These are phyloP conservation scores for Aspergillus fischeri DNA, from an alignment of 2,329 filamentous ascomycete genomes.

Conservation along the genomic window DNA sequence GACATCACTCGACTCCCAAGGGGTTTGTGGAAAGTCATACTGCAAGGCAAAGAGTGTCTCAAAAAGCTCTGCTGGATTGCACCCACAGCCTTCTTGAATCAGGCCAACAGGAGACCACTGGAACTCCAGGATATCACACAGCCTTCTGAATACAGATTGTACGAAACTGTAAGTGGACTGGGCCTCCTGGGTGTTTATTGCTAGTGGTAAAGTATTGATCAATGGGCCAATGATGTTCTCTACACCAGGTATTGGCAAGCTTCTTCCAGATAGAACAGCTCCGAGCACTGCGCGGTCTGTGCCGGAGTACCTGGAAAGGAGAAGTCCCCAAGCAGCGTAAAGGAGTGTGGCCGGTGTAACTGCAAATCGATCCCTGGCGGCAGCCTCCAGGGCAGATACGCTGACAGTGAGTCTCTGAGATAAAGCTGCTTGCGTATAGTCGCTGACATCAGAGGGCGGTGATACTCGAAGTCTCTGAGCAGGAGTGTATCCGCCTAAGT, in stretches of 20 bases:
- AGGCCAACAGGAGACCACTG: not conserved
- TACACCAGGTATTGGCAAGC: conserved; percentile 4
- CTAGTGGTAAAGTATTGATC: conserved; percentile 29
- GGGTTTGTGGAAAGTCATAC: not conserved
- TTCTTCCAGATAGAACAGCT: conserved; percentile 6
- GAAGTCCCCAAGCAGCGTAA: conserved; percentile 7
- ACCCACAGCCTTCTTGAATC: not conserved
- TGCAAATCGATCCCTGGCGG: not conserved
- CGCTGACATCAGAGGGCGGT: not conserved
- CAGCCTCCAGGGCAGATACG: not conserved
- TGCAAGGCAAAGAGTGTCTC: not conserved
- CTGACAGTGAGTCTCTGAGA: not conserved
- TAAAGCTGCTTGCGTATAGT: not conserved
- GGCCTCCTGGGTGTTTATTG: conserved; percentile 10
- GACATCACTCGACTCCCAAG: not conserved
- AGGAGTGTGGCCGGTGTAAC: conserved; percentile 2
- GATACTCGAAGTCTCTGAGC: not conserved
- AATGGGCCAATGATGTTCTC: conserved; percentile 32
- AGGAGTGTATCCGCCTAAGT: not conserved
- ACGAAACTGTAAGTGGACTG: not conserved
- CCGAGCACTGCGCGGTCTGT: conserved; percentile 4
- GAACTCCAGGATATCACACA: not conserved
- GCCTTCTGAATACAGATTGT: not conserved
- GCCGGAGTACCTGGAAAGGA: not conserved
- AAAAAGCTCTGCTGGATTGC: not conserved